These are phyloP conservation scores for Rubia occidens DNA, from an alignment of 305 asterid species.

Conservation along the genomic window DNA sequence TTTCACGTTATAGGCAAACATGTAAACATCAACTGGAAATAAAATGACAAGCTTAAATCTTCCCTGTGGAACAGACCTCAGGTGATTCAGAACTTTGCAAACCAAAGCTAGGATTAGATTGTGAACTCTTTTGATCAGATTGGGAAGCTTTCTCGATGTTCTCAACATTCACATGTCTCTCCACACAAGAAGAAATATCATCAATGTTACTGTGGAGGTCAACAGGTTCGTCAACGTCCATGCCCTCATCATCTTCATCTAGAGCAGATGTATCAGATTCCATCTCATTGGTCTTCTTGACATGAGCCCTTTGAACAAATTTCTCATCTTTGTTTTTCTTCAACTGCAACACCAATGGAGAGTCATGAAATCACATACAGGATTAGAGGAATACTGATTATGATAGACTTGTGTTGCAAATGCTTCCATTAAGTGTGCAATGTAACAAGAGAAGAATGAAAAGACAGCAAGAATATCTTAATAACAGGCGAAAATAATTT, in stretches of 20 bases:
- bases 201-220: conserved; percentile 38
- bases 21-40: conserved; percentile 14
- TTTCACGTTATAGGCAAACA: conserved; percentile 17
- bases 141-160: conserved; percentile 31
- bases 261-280: conserved; percentile 28
- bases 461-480: not conserved
- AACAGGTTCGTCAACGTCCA: conserved; percentile 38
- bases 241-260: conserved; percentile 44
- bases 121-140: conserved; percentile 23
- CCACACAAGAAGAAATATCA: conserved; percentile 44
- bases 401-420: not conserved
- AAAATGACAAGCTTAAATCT: conserved; percentile 4
- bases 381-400: not conserved
- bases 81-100: conserved; percentile 60
- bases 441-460: not conserved
- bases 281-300: conserved; percentile 28
- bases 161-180: conserved; percentile 34
- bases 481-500: not conserved
- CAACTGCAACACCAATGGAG: conserved; percentile 39
- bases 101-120: conserved; percentile 33
- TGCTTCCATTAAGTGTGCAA: not conserved
- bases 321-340: conserved; percentile 45
- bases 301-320: conserved; percentile 27
- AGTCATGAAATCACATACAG: conserved; percentile 13
- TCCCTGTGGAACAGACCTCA: conserved; percentile 48